Evolutionary conservation across 179 eudicot species (phyloP).

Genomic region (Pouteria campechiana): DNA sequence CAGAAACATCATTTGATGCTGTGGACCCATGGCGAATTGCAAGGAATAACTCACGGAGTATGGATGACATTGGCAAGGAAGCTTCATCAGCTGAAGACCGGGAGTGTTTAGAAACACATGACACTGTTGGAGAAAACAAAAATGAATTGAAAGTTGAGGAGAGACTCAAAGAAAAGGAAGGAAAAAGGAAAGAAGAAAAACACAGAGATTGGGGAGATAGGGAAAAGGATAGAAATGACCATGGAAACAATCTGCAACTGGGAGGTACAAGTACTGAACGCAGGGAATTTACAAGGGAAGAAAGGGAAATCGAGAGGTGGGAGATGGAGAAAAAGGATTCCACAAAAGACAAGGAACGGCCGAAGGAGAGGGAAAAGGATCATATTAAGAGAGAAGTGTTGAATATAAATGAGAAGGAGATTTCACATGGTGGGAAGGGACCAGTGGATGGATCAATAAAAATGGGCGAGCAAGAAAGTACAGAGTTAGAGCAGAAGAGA

Average conservation of each 20-base stretch:
- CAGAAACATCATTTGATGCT: slow-evolving; percentile 41
- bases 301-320: slow-evolving; percentile 61
- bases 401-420: slow-evolving; percentile 50
- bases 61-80: slow-evolving; percentile 34
- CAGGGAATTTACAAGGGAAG: slow-evolving; percentile 54
- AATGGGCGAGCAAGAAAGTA: slow-evolving; percentile 31
- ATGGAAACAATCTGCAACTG: slow-evolving; percentile 35
- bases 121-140: slow-evolving; percentile 72
- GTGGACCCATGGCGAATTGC: slow-evolving; percentile 33
- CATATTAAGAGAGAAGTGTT: slow-evolving; percentile 46
- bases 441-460: slow-evolving; percentile 30
- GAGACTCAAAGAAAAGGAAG: slow-evolving; percentile 65
- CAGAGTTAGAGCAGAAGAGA: slow-evolving; percentile 48
- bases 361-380: slow-evolving; percentile 61
- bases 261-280: slow-evolving; percentile 35
- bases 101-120: slow-evolving; percentile 41
- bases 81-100: slow-evolving; percentile 21
- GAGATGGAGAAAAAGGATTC: slow-evolving; percentile 65
- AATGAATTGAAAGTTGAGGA: slow-evolving; percentile 70
- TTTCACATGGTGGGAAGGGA: slow-evolving; percentile 43
- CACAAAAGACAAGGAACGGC: slow-evolving; percentile 47
- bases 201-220: slow-evolving; percentile 69
- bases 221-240: slow-evolving; percentile 63
- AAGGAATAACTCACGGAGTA: slow-evolving; percentile 28
- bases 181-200: slow-evolving; percentile 78